These are phyloP conservation scores for Pleurotus citrinopileatus DNA, from an alignment of 768 basidiomycete genomes.

Conservation along the genomic window DNA sequence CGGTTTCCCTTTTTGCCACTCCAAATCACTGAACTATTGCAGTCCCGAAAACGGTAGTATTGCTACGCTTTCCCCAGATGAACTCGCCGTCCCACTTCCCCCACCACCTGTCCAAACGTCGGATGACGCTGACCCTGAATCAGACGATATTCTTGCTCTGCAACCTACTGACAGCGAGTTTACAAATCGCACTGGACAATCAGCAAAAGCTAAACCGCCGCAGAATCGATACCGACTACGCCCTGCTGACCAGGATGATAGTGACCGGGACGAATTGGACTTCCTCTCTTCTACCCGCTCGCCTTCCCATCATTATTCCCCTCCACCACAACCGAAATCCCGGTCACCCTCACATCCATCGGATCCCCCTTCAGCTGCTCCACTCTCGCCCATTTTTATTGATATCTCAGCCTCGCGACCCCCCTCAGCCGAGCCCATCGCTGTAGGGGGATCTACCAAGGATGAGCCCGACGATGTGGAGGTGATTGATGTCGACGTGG, in stretches of 20 bases:
- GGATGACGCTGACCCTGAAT: slow-evolving; percentile 13
- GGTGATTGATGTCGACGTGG: slow-evolving; percentile 2
- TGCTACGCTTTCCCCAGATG: slow-evolving; percentile 29
- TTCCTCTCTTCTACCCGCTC: slow-evolving; percentile 10
- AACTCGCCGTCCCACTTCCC: slow-evolving; percentile 15
- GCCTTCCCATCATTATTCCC: slow-evolving; percentile 14
- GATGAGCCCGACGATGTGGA: neutral
- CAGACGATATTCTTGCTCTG: slow-evolving; percentile 15
- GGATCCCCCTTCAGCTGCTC: slow-evolving; percentile 12
- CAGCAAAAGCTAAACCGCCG: neutral
- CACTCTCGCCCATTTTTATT: slow-evolving; percentile 10
- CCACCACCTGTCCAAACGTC: neutral
- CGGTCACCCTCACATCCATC: slow-evolving; percentile 10
- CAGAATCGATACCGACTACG: slow-evolving; percentile 3
- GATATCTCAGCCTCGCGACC: slow-evolving; percentile 9
- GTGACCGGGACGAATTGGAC: slow-evolving; percentile 5
- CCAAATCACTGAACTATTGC: slow-evolving; percentile 12
- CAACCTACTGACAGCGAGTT: neutral
- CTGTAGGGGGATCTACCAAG: neutral
- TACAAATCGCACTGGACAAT: neutral
- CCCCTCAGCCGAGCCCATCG: neutral
- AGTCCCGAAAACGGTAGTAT: slow-evolving; percentile 43
- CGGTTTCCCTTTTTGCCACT: slow-evolving; percentile 11
- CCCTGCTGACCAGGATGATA: slow-evolving; percentile 1
- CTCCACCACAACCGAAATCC: slow-evolving; percentile 13